These are phyloP conservation scores for Pistacia integerrima DNA, from an alignment of 345 rosid species.

Conservation along the genomic window DNA sequence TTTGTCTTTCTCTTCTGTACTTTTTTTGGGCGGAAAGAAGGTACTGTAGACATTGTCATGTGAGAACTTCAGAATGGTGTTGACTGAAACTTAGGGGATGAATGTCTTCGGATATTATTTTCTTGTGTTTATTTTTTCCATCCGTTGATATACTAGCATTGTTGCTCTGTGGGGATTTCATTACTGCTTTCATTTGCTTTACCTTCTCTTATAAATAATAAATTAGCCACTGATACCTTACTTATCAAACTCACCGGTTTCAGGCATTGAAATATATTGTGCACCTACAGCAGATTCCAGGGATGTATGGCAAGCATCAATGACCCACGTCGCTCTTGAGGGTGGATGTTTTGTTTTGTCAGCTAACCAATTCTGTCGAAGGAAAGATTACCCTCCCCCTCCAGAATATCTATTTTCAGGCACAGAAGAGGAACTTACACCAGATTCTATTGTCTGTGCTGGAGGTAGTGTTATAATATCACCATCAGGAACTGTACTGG, in stretches of 20 bases:
- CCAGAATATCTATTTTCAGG: constrained; percentile 76
- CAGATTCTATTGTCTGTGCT: constrained; percentile 81
- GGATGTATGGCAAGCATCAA: constrained; percentile 80
- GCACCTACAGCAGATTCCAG: constrained; percentile 96
- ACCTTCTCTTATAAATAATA: neutral
- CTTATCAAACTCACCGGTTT: constrained; percentile 13
- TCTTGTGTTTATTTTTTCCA: neutral
- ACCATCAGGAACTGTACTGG: constrained; percentile 77
- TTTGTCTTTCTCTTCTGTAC: neutral
- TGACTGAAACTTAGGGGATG: neutral
- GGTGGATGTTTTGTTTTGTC: constrained; percentile 93
- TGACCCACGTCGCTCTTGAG: constrained; percentile 95
- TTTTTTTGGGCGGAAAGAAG: neutral
- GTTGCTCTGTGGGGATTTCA: neutral
- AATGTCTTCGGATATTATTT: neutral
- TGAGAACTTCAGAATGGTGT: neutral
- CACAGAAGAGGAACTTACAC: constrained; percentile 61
- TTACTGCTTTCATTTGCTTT: neutral
- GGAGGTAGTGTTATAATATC: constrained; percentile 94
- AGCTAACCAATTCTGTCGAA: constrained; percentile 85
- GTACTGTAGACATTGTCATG: neutral
- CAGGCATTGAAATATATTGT: constrained; percentile 90
- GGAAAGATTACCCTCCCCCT: constrained; percentile 92
- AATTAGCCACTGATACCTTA: neutral
- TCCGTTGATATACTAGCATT: neutral